Percentiles rank a stretch among this genome's conserved stretches.
Conservation (phyloP, 2,329 filamentous ascomycete genomes). For the Emergomyces pasteurianus region DNA sequence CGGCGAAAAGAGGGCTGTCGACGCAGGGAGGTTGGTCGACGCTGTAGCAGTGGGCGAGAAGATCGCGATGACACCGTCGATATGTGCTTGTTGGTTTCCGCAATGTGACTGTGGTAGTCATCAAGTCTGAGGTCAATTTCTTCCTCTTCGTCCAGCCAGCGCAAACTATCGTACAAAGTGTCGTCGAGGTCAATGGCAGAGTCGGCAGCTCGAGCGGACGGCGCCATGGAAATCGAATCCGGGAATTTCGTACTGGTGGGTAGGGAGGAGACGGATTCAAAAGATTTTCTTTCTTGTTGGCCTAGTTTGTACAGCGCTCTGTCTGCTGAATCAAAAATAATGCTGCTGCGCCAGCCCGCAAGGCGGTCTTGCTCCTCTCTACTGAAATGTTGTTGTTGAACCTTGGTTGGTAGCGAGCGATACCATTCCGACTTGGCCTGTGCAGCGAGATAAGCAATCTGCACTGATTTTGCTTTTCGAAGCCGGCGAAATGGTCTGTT, state of each 20-base stretch:
- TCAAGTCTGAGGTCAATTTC: conserved; percentile 59
- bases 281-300: conserved; percentile 25
- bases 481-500: conserved; percentile 13
- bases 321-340: conserved; percentile 48
- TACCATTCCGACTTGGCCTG: conserved; percentile 56
- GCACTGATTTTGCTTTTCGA: conserved; percentile 25
- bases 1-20: conserved; percentile 2
- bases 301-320: conserved; percentile 42
- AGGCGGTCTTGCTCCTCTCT: conserved; percentile 54
- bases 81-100: conserved; percentile 38
- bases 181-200: conserved; percentile 34
- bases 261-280: conserved; percentile 13
- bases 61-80: conserved; percentile 21
- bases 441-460: conserved; percentile 30
- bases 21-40: background rate
- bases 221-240: conserved; percentile 14
- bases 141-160: conserved; percentile 62
- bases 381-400: conserved; percentile 58
- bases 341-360: conserved; percentile 40
- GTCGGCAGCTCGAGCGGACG: conserved; percentile 20
- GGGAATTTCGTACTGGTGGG: background rate
- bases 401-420: conserved; percentile 57
- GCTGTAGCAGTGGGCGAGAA: conserved; percentile 4
- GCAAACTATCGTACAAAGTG: conserved; percentile 54
- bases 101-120: conserved; percentile 55